A percentile compares a stretch with the other conserved stretches of the same genome.
phyloP scores from a whole-genome alignment of 805 yeast genomes.

The Yamadazyma sp. region DNA sequence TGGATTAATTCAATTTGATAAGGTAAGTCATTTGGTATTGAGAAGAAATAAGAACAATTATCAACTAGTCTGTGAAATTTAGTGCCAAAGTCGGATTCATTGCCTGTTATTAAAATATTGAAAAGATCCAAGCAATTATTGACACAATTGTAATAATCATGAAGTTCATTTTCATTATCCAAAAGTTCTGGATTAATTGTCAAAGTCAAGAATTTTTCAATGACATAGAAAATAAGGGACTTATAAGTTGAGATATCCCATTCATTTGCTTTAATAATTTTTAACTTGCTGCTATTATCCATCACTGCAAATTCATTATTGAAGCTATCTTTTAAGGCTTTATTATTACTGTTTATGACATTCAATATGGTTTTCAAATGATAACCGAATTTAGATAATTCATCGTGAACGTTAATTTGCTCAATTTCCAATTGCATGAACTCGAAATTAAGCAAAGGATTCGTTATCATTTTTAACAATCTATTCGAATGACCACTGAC shows the following conservation, averaged over 20 bases:
- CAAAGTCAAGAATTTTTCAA: constrained; percentile 45
- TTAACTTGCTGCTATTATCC: constrained; percentile 42
- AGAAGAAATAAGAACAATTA: constrained; percentile 22
- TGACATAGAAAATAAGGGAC: constrained; percentile 45
- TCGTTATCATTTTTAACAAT: constrained; percentile 55
- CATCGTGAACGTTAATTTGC: constrained; percentile 46
- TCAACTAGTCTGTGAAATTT: constrained; percentile 42
- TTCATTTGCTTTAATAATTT: constrained; percentile 36
- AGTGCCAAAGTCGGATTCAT: constrained; percentile 50
- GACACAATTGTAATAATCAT: constrained; percentile 26
- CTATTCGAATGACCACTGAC: constrained; percentile 57
- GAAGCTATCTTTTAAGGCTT: constrained; percentile 45
- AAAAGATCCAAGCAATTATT: constrained; percentile 43
- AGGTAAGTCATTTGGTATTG: constrained; percentile 6
- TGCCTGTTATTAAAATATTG: constrained; percentile 48
- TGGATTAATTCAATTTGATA: constrained; percentile 26
- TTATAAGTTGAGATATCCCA: constrained; percentile 63
- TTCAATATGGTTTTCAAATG: constrained; percentile 51
- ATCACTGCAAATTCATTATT: constrained; percentile 58
- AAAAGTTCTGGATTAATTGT: constrained; percentile 17
- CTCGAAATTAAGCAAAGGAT: constrained; percentile 47
- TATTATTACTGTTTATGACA: constrained; percentile 47
- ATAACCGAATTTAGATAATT: constrained; percentile 61
- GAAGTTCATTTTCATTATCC: constrained; percentile 15
- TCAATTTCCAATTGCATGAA: constrained; percentile 26